These are phyloP conservation scores for Colletotrichum sp. DNA, from an alignment of 2,329 filamentous ascomycete species.

Conservation along the genomic window DNA sequence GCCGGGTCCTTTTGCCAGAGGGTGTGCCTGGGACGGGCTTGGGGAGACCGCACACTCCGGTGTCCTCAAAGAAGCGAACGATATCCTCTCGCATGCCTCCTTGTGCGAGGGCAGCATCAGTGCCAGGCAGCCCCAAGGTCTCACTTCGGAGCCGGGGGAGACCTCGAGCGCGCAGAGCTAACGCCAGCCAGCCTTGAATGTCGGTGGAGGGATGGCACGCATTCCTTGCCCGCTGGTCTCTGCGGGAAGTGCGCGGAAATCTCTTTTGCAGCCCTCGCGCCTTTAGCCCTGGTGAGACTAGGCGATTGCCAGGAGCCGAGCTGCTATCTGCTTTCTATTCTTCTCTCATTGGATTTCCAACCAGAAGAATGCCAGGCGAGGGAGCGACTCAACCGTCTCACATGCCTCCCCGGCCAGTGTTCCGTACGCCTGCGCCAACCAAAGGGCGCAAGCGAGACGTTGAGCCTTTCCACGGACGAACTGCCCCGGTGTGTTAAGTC, in stretches of 20 bases:
- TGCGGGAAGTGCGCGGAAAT: background rate
- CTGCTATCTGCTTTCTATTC: background rate
- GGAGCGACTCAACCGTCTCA: background rate
- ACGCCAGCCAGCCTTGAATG: background rate
- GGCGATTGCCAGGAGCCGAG: background rate
- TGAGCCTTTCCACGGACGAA: background rate
- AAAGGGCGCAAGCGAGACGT: background rate
- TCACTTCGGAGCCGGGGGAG: constrained; percentile 3
- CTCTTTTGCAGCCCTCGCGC: background rate
- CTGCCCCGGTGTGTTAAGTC: background rate
- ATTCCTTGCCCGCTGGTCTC: background rate
- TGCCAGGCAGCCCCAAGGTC: constrained; percentile 1
- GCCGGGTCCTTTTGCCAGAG: background rate
- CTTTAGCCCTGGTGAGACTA: background rate
- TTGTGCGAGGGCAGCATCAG: background rate
- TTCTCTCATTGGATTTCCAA: background rate
- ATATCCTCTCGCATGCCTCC: background rate
- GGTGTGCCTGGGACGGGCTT: background rate
- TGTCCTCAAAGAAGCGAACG: background rate
- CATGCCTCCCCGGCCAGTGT: background rate
- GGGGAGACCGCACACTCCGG: background rate
- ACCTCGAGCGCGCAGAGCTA: background rate
- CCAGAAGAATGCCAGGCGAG: background rate
- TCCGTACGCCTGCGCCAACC: background rate
- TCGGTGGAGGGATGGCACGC: background rate